A percentile compares a stretch with the other conserved stretches of the same genome.
Evolutionary conservation across 805 yeast genomes (phyloP).

Genomic region (Candida germanica): DNA sequence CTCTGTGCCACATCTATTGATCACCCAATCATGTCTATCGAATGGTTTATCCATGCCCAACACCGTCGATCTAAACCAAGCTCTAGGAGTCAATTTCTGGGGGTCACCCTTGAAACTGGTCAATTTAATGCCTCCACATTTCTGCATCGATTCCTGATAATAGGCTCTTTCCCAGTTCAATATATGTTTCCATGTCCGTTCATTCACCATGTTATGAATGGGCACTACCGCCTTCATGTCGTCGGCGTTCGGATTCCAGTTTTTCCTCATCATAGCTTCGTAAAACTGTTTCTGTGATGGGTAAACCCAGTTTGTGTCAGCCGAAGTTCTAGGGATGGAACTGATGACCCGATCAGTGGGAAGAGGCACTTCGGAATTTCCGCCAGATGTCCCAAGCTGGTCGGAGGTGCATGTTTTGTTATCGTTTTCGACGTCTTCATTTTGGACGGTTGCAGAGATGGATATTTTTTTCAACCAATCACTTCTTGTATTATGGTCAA

Average conservation of each 20-base stretch:
- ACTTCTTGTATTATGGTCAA: conserved; percentile 29
- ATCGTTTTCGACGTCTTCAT: conserved; percentile 38
- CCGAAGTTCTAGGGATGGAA: conserved; percentile 74
- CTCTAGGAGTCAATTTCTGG: conserved; percentile 82
- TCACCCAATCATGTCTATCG: conserved; percentile 94
- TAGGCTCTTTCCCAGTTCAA: conserved; percentile 71
- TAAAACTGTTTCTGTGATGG: conserved; percentile 94
- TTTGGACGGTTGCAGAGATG: conserved; percentile 23
- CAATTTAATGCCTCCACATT: conserved; percentile 81
- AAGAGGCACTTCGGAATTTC: conserved; percentile 37
- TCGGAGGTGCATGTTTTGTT: conserved; percentile 14
- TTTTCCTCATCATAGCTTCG: conserved; percentile 89
- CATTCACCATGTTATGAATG: conserved; percentile 90
- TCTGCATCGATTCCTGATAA: conserved; percentile 42
- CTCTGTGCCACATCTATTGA: conserved; percentile 77
- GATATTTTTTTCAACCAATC: conserved; percentile 38
- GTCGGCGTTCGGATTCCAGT: conserved; percentile 74
- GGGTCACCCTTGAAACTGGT: conserved; percentile 90
- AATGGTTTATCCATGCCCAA: conserved; percentile 79
- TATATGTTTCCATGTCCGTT: conserved; percentile 86
- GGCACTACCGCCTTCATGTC: conserved; percentile 94
- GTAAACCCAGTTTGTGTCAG: conserved; percentile 77
- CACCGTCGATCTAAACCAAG: conserved; percentile 58
- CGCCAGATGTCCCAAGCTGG: conserved; percentile 43
- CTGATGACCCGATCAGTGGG: conserved; percentile 76